Conservation (phyloP, 2,329 filamentous ascomycete species). For the Cordyceps fumosorosea region DNA sequence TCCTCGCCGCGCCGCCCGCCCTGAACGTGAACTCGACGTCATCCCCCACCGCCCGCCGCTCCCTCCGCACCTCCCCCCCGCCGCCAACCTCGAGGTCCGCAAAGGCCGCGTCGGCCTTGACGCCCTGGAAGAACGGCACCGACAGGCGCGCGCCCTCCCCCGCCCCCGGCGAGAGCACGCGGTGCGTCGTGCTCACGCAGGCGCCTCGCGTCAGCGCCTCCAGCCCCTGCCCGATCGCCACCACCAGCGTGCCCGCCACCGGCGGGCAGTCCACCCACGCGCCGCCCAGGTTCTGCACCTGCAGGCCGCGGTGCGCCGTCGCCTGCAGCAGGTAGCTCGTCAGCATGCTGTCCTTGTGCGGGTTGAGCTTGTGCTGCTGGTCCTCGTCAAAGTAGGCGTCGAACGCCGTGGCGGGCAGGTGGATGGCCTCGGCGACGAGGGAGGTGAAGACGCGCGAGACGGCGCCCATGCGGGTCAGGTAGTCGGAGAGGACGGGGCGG, state of each 20-base stretch:
- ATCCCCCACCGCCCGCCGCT: conserved; percentile 56
- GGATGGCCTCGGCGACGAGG: conserved; percentile 78
- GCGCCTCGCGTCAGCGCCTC: conserved; percentile 81
- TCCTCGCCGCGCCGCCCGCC: conserved; percentile 58
- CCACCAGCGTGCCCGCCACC: conserved; percentile 69
- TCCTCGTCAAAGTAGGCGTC: conserved; percentile 68
- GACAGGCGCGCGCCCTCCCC: conserved; percentile 69
- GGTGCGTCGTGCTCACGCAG: conserved; percentile 74
- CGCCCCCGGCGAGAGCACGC: conserved; percentile 66
- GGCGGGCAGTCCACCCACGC: conserved; percentile 80
- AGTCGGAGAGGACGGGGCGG: conserved; percentile 61
- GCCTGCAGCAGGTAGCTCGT: conserved; percentile 77
- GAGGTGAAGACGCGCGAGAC: conserved; percentile 70
- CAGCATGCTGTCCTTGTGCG: conserved; percentile 82
- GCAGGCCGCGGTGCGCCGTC: conserved; percentile 65
- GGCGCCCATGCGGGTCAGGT: conserved; percentile 67
- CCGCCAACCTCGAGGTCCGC: conserved; percentile 66
- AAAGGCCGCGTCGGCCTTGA: conserved; percentile 71
- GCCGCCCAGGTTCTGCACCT: conserved; percentile 74
- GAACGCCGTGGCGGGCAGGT: conserved; percentile 63
- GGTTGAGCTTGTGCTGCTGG: conserved; percentile 81
- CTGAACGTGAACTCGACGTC: conserved; percentile 86
- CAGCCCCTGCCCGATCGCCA: conserved; percentile 80
- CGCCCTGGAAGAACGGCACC: conserved; percentile 85
- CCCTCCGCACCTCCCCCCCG: too few species aligned